phyloP scores from a whole-genome alignment of 202 grass and related monocot genomes.

The Carex sylvatica region DNA sequence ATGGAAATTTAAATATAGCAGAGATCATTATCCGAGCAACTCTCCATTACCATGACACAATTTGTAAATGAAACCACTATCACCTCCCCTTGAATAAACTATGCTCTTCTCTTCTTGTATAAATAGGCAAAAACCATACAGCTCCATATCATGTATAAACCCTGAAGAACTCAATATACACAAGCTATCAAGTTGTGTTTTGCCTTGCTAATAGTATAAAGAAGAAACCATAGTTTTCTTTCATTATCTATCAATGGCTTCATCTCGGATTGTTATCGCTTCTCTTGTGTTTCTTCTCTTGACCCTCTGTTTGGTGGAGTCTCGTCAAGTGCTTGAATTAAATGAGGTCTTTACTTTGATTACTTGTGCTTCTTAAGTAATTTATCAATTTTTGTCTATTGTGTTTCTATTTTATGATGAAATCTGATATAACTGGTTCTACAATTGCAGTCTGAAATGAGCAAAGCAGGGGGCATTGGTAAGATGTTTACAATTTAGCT shows the following conservation, averaged over 20 bases:
- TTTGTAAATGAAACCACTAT: background rate
- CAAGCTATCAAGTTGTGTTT: background rate
- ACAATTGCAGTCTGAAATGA: constrained; percentile 1
- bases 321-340: constrained; percentile 1
- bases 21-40: background rate
- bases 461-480: background rate
- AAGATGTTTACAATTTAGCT: background rate
- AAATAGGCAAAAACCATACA: constrained; percentile 14
- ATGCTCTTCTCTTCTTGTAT: constrained; percentile 9
- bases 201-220: background rate
- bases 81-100: background rate
- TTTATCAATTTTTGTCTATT: background rate
- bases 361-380: background rate
- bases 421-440: constrained; percentile 5
- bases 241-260: constrained; percentile 25
- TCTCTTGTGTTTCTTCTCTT: constrained; percentile 23
- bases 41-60: background rate
- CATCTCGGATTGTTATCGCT: constrained; percentile 6
- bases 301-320: constrained; percentile 17
- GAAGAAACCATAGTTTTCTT: background rate
- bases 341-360: constrained; percentile 2
- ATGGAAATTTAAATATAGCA: background rate
- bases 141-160: background rate
- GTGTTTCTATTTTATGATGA: background rate
- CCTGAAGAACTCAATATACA: background rate